Evolutionary conservation across 2,329 filamentous ascomycete genomes (phyloP).

Genomic region (Verticillium albo-atrum): DNA sequence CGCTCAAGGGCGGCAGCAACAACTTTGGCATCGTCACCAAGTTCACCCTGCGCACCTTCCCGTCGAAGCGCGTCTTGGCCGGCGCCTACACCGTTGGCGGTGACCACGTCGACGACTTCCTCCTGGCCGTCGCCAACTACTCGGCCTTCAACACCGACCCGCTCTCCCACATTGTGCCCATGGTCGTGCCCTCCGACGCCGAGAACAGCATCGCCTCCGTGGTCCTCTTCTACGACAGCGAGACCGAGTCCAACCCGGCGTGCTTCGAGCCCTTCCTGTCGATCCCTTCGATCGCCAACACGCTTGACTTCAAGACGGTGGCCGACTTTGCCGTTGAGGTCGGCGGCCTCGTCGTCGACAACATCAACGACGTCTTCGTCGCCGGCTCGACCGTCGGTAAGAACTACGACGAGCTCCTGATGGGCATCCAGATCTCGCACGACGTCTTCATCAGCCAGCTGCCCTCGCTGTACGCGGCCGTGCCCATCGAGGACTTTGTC

Average conservation of each 20-base stretch:
- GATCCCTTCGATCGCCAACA: conserved; percentile 26
- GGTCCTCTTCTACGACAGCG: conserved; percentile 31
- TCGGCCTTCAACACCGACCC: conserved; percentile 16
- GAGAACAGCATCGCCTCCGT: conserved; percentile 22
- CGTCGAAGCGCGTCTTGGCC: conserved; percentile 11
- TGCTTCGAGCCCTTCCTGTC: conserved; percentile 28
- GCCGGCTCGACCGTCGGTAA: conserved; percentile 24
- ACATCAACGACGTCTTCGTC: conserved; percentile 31
- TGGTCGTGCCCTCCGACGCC: conserved; percentile 14
- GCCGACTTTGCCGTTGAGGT: conserved; percentile 25
- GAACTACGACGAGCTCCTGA: conserved; percentile 13
- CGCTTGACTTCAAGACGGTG: conserved; percentile 28
- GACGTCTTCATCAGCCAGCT: conserved; percentile 16
- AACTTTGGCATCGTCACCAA: conserved; percentile 7
- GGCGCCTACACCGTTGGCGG: conserved; percentile 16
- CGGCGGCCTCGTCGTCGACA: conserved; percentile 23
- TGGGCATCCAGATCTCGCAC: conserved; percentile 16
- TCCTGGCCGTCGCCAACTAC: conserved; percentile 17
- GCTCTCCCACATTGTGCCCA: conserved; percentile 17
- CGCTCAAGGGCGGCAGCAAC: conserved; percentile 34
- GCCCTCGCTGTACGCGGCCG: conserved; percentile 12
- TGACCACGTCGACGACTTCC: conserved; percentile 12
- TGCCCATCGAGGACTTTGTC: conserved; percentile 12
- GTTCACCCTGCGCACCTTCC: conserved; percentile 4
- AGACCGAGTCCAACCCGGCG: conserved; percentile 20